A percentile compares a stretch with the other conserved stretches of the same genome.
Conservation (phyloP, 2,329 filamentous ascomycete species). For the Zymoseptoria pseudotritici region DNA sequence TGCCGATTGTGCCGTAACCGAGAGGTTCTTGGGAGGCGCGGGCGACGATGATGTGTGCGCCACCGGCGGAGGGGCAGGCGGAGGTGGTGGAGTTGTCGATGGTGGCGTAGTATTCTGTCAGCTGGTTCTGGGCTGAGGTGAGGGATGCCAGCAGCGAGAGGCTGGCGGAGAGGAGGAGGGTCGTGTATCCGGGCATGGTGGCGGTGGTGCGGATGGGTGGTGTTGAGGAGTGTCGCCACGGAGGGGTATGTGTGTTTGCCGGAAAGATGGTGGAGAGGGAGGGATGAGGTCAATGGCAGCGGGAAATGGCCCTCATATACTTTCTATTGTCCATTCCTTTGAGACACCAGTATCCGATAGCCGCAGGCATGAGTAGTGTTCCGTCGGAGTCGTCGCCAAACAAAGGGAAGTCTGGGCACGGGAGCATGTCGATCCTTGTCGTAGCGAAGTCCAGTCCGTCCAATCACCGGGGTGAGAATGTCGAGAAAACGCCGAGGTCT, state of each 20-base stretch:
- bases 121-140: neutral
- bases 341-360: neutral
- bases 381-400: neutral
- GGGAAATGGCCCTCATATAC: neutral
- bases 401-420: neutral
- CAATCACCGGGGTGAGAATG: neutral
- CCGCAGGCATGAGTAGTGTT: neutral
- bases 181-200: neutral
- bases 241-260: too few species aligned
- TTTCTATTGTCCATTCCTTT: neutral
- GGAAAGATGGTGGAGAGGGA: neutral
- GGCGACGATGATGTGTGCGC: conserved; percentile 17
- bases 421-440: neutral
- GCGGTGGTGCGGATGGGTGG: neutral
- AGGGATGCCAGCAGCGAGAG: neutral
- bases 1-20: conserved; percentile 13
- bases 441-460: neutral
- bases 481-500: neutral
- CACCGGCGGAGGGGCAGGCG: conserved; percentile 8
- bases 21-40: conserved; percentile 13
- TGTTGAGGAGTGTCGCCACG: neutral
- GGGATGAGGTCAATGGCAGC: neutral
- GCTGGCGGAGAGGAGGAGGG: neutral
- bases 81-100: conserved; percentile 12
- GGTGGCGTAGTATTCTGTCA: neutral